Conservation (phyloP, 176 grass and related monocot species). For the Neostapfia colusana region DNA sequence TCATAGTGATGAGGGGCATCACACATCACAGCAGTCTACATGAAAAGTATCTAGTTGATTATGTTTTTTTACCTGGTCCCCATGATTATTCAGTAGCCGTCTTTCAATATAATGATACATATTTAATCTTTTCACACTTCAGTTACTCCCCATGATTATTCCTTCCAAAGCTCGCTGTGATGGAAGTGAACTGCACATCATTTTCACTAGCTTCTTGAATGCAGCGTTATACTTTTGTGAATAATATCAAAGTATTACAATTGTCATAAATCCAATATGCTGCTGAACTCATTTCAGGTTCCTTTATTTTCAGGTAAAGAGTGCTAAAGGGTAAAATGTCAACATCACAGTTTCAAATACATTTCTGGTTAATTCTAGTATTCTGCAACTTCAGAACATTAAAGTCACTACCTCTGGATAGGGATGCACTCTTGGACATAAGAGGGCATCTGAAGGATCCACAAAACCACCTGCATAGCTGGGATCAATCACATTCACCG, state of each 20-base stretch:
- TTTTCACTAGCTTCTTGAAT: conserved; percentile 26
- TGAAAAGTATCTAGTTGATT: conserved; percentile 13
- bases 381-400: conserved; percentile 38
- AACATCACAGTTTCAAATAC: conserved; percentile 45
- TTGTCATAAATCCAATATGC: conserved; percentile 12
- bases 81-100: conserved; percentile 13
- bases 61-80: conserved; percentile 45
- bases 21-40: neutral
- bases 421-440: conserved; percentile 61
- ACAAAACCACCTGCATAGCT: conserved; percentile 58
- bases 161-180: neutral
- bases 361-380: conserved; percentile 50
- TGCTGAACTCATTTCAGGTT: conserved; percentile 24
- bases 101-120: conserved; percentile 23
- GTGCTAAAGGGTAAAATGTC: conserved; percentile 39
- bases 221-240: neutral
- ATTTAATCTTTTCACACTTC: conserved; percentile 38
- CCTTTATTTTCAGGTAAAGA: conserved; percentile 43
- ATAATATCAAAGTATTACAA: conserved; percentile 33
- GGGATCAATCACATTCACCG: conserved; percentile 53
- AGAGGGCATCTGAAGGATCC: conserved; percentile 73
- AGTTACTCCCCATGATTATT: conserved; percentile 1
- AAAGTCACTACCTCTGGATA: conserved; percentile 53
- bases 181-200: conserved; percentile 27
- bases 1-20: neutral